Evolutionary conservation across 177 flowering plant genomes (phyloP), one percentile per base, ranked within the genome.

Genomic region (Tripterygium wilfordii): DNA sequence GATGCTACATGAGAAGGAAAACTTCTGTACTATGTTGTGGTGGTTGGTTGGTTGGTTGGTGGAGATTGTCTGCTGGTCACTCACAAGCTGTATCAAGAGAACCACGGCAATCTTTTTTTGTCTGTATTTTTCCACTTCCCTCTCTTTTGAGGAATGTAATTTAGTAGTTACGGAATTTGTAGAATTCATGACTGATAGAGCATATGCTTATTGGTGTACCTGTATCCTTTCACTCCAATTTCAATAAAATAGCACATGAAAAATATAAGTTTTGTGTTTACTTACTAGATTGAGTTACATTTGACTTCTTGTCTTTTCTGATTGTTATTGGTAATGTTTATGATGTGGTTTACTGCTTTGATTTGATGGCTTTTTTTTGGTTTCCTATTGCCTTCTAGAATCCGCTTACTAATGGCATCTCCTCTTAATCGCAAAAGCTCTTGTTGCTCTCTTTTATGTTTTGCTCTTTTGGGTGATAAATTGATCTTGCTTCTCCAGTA

Each of bases 131-230:
- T 19, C 38, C 37, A 13, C 22, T 39, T 41, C 21, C 15, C 30
- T 32, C 36, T 12, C 12, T 23, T 19, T 20, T 20, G 0, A 24
- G 40, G 40, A 49, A 36, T 57, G 63, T 60, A 53, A 57, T 57
- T 70, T 60, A 56, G 67, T 60, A 63, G 58, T 38, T 64, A 47
- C 46, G 33, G 57, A 44, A 23, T 51, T n/a, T 66, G 66, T 57
- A 63, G 62, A 58, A 54, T 64, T 66, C 65, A 60, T 54, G 56
- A 65, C 63, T 51, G 58, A 57, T 56, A 58, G 67, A 62, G 51
- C 64, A 53, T 57, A 51, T 59, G 64, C 53, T 54, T 48, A 71
- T 75, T 60, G 61, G 36, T 60, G 68, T 54, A 60, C 65, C 10
- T 69, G 74, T 71, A 69, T 56, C 64, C 58, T 61, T 63, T 40